Evolutionary conservation across 306 rosid species (phyloP).

Genomic region (Hippophae tibetana): DNA sequence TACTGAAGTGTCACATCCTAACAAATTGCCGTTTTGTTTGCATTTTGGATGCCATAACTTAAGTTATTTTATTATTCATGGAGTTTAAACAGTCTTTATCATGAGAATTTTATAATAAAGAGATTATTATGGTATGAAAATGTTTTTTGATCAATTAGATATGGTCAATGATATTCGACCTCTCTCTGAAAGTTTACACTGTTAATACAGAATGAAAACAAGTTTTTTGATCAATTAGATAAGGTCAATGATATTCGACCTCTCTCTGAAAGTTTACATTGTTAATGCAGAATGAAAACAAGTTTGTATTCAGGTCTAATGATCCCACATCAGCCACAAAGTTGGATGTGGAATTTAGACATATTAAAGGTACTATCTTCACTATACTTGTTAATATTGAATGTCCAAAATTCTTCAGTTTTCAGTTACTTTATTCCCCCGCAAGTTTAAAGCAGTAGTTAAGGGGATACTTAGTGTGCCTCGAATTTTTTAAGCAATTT

Average conservation of each 20-base stretch:
- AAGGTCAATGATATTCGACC: neutral
- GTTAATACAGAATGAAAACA: constrained; percentile 42
- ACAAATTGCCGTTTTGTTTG: no score
- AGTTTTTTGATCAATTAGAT: constrained; percentile 15
- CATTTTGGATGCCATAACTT: neutral
- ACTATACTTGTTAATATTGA: neutral
- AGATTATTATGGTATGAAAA: neutral
- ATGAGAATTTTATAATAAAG: neutral
- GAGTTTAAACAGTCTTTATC: neutral
- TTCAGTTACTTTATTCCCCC: neutral
- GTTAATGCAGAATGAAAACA: constrained; percentile 43
- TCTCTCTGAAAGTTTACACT: neutral
- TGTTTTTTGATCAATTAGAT: neutral
- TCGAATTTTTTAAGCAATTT: neutral
- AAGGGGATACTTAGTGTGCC: no score
- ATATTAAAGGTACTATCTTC: constrained; percentile 39
- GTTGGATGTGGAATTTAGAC: constrained; percentile 55
- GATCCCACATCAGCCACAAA: constrained; percentile 56
- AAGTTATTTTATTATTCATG: neutral
- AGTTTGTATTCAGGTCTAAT: constrained; percentile 51
- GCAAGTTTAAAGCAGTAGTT: no score
- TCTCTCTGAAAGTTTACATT: neutral
- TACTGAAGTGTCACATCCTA: no score
- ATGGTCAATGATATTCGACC: neutral
- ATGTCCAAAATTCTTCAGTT: constrained; percentile 2